phyloP scores from a whole-genome alignment of 257 asterid genomes.

The Lycium ferocissimum region DNA sequence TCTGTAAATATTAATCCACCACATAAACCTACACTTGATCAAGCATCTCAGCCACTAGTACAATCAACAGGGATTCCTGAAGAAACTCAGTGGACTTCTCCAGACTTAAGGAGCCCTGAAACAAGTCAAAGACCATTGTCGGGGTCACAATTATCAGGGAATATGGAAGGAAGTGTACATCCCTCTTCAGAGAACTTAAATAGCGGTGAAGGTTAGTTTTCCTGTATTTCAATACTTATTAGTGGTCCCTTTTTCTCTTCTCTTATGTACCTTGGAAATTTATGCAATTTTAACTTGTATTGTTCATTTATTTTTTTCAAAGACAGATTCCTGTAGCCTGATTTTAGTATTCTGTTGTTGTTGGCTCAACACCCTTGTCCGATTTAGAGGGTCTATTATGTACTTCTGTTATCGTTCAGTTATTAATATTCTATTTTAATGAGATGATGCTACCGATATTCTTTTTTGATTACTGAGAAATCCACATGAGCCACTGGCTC shows the following conservation, averaged over 20 bases:
- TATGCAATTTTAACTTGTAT: neutral
- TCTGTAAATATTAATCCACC: neutral
- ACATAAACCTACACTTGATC: slow-evolving; percentile 6
- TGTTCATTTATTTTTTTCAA: neutral
- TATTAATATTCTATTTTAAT: neutral
- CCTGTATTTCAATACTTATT: neutral
- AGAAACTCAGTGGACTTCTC: slow-evolving; percentile 7
- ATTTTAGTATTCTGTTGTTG: neutral
- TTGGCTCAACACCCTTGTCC: neutral
- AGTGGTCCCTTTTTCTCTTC: slow-evolving; percentile 18
- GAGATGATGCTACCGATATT: neutral
- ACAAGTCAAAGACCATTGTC: slow-evolving; percentile 5
- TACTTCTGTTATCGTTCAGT: neutral
- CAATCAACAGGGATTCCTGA: slow-evolving; percentile 8
- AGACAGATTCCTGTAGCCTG: neutral
- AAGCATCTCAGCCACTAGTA: slow-evolving; percentile 17
- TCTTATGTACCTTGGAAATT: neutral
- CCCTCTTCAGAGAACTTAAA: slow-evolving; percentile 27
- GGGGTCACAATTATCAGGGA: slow-evolving; percentile 10
- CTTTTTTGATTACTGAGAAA: neutral
- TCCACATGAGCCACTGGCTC: neutral
- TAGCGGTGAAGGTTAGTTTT: slow-evolving; percentile 22
- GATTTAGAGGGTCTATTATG: neutral
- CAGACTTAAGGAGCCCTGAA: slow-evolving; percentile 8
- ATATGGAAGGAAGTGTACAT: slow-evolving; percentile 23